phyloP scores from a whole-genome alignment of 306 rosid genomes.

The Pterocarpus santalinus region DNA sequence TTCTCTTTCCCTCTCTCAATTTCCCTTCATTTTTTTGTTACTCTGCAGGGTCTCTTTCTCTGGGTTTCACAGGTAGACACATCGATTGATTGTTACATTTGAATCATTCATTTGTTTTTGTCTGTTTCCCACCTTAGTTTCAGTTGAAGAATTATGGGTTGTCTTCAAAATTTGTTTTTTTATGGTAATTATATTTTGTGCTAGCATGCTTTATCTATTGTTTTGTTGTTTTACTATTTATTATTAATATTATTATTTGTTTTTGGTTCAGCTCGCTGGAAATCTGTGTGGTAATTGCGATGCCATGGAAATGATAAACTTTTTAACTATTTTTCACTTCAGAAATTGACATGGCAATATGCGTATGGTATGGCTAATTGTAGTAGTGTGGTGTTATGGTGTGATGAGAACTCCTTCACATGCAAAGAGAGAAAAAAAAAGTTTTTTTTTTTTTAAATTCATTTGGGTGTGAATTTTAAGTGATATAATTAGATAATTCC shows the following conservation, averaged over 20 bases:
- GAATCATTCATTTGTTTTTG: conserved; percentile 13
- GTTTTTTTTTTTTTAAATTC: background rate
- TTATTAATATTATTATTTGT: background rate
- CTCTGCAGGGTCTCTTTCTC: conserved; percentile 47
- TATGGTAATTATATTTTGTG: background rate
- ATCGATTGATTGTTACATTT: conserved; percentile 42
- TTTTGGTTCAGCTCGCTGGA: conserved; percentile 14
- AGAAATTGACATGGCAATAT: conserved; percentile 17
- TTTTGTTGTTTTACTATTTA: background rate
- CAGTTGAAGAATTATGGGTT: conserved; percentile 37
- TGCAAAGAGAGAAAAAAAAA: background rate
- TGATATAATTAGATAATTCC: conserved; percentile 26
- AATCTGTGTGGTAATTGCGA: conserved; percentile 33
- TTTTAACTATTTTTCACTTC: conserved; percentile 10
- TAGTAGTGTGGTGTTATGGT: conserved; percentile 1
- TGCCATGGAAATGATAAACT: conserved; percentile 23
- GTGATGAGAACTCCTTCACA: background rate
- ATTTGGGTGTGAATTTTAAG: background rate
- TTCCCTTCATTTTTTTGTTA: background rate
- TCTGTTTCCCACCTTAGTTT: background rate
- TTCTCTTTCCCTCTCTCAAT: conserved; percentile 19
- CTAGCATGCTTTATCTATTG: conserved; percentile 22
- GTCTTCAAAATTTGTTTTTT: conserved; percentile 20
- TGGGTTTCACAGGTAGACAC: conserved; percentile 38
- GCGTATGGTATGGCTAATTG: background rate